These are phyloP conservation scores for Beverwykella pulmonaria DNA, from an alignment of 495 filamentous ascomycete genomes.

Conservation along the genomic window DNA sequence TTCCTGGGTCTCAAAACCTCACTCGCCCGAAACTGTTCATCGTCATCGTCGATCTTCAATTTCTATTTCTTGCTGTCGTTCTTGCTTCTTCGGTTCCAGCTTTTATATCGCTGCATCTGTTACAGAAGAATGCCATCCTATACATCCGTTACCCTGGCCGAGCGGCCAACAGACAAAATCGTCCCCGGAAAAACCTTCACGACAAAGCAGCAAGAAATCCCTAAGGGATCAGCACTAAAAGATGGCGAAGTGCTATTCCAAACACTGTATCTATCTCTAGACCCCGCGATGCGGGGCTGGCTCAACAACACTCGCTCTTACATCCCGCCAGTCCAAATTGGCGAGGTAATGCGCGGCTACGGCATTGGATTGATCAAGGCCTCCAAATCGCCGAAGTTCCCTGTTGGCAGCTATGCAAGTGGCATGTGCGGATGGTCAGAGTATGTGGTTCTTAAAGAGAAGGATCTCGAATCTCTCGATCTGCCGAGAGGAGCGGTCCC, in stretches of 20 bases:
- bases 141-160: slow-evolving; percentile 53
- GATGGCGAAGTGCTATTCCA: slow-evolving; percentile 68
- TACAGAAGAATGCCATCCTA: slow-evolving; percentile 42
- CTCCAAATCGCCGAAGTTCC: slow-evolving; percentile 53
- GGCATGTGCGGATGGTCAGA: slow-evolving; percentile 64
- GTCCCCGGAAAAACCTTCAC: slow-evolving; percentile 53
- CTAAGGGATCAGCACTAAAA: slow-evolving; percentile 53
- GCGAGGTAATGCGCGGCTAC: slow-evolving; percentile 67
- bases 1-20: background rate
- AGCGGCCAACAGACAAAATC: slow-evolving; percentile 53
- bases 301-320: slow-evolving; percentile 67
- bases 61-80: background rate
- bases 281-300: slow-evolving; percentile 83
- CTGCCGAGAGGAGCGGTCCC: slow-evolving; percentile 53
- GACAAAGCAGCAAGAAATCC: slow-evolving; percentile 49
- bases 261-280: slow-evolving; percentile 71
- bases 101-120: background rate
- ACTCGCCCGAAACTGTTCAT: background rate
- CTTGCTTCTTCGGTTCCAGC: background rate
- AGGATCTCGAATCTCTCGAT: slow-evolving; percentile 50
- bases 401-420: slow-evolving; percentile 57
- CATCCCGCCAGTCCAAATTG: slow-evolving; percentile 66
- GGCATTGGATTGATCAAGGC: slow-evolving; percentile 56
- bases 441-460: slow-evolving; percentile 56
- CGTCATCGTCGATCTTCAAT: background rate